Conservation (phyloP, 306 rosid species). For the Quercus berberidifolia region DNA sequence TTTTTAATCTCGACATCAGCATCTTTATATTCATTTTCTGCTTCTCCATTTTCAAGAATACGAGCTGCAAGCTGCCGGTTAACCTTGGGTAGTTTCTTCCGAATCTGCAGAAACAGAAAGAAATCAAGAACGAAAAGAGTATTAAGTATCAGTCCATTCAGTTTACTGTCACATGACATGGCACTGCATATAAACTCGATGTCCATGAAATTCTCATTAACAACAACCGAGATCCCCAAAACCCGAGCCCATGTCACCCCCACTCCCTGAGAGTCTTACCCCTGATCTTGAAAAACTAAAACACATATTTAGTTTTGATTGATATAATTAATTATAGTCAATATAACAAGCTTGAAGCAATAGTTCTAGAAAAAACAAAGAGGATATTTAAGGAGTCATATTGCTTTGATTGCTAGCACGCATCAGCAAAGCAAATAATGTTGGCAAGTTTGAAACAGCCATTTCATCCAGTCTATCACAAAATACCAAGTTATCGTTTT, state of each 20-base stretch:
- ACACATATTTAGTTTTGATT: background rate
- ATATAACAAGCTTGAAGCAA: background rate
- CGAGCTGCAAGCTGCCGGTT: slow-evolving; percentile 66
- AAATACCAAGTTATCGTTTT: background rate
- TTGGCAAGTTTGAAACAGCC: background rate
- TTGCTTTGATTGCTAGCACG: background rate
- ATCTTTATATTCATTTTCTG: slow-evolving; percentile 48
- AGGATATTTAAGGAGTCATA: background rate
- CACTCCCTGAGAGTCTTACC: background rate
- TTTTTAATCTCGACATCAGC: slow-evolving; percentile 49
- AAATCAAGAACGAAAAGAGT: slow-evolving; percentile 7
- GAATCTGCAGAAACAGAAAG: slow-evolving; percentile 49
- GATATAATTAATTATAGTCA: background rate
- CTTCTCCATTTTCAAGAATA: slow-evolving; percentile 59
- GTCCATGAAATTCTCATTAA: background rate
- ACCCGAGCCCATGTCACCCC: background rate
- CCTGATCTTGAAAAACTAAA: background rate
- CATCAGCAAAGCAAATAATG: background rate
- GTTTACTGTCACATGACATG: background rate
- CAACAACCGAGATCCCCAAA: background rate
- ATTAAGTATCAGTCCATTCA: background rate
- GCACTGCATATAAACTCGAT: background rate
- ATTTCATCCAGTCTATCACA: background rate
- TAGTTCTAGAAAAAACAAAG: background rate
- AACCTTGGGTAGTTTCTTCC: slow-evolving; percentile 75